A percentile compares a stretch with the other conserved stretches of the same genome.
Conservation (phyloP, 164 flowering plant genomes). For the Dillenia turbinata region DNA sequence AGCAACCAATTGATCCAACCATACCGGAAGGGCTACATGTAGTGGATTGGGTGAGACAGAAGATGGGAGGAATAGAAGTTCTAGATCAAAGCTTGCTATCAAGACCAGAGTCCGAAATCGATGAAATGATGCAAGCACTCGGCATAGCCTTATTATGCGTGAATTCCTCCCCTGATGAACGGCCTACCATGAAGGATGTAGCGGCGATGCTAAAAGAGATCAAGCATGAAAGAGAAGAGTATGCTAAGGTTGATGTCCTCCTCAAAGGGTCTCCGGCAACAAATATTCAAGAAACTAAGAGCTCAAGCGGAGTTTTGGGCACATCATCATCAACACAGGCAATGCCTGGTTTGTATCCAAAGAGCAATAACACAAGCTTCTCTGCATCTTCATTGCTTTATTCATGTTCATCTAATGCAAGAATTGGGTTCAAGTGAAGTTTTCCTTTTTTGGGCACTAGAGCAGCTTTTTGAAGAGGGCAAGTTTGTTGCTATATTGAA, state of each 20-base stretch:
- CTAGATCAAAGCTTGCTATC: conserved; percentile 39
- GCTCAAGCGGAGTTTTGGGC: neutral
- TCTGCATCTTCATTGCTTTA: conserved; percentile 24
- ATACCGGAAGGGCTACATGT: conserved; percentile 46
- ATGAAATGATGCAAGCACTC: conserved; percentile 46
- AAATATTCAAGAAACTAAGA: conserved; percentile 2
- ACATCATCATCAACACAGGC: conserved; percentile 11
- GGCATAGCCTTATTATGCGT: conserved; percentile 60
- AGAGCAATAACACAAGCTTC: conserved; percentile 26
- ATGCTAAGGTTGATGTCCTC: conserved; percentile 19
- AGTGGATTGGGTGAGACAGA: conserved; percentile 51
- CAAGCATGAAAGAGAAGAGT: conserved; percentile 29
- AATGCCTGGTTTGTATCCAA: conserved; percentile 1
- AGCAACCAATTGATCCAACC: conserved; percentile 48
- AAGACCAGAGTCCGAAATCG: conserved; percentile 18
- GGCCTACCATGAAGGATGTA: conserved; percentile 69
- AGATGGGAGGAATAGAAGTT: conserved; percentile 13
- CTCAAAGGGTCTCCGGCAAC: conserved; percentile 14
- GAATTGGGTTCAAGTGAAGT: conserved; percentile 9
- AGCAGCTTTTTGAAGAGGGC: too few relatives aligned
- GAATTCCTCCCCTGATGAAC: conserved; percentile 38
- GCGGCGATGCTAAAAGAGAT: conserved; percentile 43
- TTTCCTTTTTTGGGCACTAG: neutral
- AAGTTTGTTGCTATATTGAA: too few relatives aligned
- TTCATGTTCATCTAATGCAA: conserved; percentile 18